Evolutionary conservation across 805 yeast genomes (phyloP).

Genomic region (Metschnikowia lachancei): DNA sequence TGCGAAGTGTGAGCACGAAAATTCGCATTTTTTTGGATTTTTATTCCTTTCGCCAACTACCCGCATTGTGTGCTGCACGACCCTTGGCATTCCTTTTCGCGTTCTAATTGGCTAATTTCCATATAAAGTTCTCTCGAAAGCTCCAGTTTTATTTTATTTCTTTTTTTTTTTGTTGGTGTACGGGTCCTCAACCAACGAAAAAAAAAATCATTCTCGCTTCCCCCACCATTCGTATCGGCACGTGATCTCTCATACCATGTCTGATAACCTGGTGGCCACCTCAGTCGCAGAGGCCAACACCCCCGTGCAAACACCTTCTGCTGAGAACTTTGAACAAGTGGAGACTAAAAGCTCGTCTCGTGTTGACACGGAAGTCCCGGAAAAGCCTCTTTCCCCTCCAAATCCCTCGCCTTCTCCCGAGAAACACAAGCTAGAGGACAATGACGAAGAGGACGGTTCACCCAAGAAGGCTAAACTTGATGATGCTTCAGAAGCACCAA

Average conservation of each 20-base stretch:
- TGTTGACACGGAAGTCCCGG: constrained; percentile 22
- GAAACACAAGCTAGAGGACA: constrained; percentile 32
- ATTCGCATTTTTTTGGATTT: constrained; percentile 17
- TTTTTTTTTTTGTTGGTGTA: constrained; percentile 11
- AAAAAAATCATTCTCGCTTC: background rate
- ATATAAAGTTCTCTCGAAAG: background rate
- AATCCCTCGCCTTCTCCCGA: constrained; percentile 45
- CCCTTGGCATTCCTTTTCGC: constrained; percentile 4
- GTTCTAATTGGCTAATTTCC: constrained; percentile 9
- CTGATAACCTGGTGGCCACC: constrained; percentile 23
- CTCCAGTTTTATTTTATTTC: background rate
- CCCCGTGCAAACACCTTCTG: constrained; percentile 40
- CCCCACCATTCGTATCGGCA: constrained; percentile 9
- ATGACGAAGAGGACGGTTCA: constrained; percentile 16
- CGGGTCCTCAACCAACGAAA: constrained; percentile 7
- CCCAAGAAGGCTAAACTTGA: constrained; percentile 24
- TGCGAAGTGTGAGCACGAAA: constrained; percentile 17
- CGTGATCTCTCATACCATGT: constrained; percentile 24
- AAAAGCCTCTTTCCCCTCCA: constrained; percentile 45
- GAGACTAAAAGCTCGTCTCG: constrained; percentile 12
- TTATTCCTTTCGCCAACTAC: constrained; percentile 14
- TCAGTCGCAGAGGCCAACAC: constrained; percentile 33
- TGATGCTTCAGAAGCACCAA: constrained; percentile 10
- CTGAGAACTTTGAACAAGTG: constrained; percentile 29
- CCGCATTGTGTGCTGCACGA: constrained; percentile 18